phyloP scores from a whole-genome alignment of 2,329 filamentous ascomycete genomes.

The Pestalotiopsis sp. region DNA sequence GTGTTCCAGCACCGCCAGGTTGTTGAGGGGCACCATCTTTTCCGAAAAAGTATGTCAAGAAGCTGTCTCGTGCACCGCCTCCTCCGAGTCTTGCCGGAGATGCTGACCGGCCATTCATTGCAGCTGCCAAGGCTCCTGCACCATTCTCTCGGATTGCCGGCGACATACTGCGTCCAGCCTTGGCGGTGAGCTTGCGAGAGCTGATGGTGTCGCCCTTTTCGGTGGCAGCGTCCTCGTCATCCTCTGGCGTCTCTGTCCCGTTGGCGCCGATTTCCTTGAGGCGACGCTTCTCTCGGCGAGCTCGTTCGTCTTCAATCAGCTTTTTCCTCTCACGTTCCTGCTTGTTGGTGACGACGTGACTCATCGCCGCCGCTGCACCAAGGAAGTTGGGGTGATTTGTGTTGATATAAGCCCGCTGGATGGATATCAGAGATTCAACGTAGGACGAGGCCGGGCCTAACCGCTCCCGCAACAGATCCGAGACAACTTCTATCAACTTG shows the following conservation, averaged over 20 bases:
- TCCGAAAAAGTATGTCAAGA: constrained; percentile 98
- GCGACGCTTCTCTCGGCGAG: constrained; percentile 80
- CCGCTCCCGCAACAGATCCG: constrained; percentile 88
- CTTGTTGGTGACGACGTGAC: constrained; percentile 90
- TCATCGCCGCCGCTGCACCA: constrained; percentile 95
- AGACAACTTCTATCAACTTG: constrained; percentile 97
- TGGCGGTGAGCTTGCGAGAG: constrained; percentile 61
- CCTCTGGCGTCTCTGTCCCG: constrained; percentile 69
- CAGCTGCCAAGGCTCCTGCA: constrained; percentile 58
- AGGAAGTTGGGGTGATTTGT: constrained; percentile 99
- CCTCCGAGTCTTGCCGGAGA: constrained; percentile 64
- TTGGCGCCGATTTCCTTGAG: constrained; percentile 82
- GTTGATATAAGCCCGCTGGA: constrained; percentile 98
- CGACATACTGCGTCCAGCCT: constrained; percentile 76
- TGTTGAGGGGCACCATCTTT: constrained; percentile 73
- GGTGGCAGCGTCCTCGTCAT: constrained; percentile 60
- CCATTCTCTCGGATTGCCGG: constrained; percentile 75
- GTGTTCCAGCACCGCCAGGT: constrained; percentile 41
- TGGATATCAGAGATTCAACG: constrained; percentile 95
- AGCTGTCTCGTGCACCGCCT: constrained; percentile 78
- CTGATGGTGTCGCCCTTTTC: constrained; percentile 60
- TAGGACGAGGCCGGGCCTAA: constrained; percentile 87
- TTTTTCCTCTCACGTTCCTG: constrained; percentile 90
- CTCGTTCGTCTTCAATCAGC: constrained; percentile 78
- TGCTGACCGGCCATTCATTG: constrained; percentile 67